These are phyloP conservation scores for Stygiomarasmius scandens DNA, from an alignment of 1,284 basidiomycete species.

Conservation along the genomic window DNA sequence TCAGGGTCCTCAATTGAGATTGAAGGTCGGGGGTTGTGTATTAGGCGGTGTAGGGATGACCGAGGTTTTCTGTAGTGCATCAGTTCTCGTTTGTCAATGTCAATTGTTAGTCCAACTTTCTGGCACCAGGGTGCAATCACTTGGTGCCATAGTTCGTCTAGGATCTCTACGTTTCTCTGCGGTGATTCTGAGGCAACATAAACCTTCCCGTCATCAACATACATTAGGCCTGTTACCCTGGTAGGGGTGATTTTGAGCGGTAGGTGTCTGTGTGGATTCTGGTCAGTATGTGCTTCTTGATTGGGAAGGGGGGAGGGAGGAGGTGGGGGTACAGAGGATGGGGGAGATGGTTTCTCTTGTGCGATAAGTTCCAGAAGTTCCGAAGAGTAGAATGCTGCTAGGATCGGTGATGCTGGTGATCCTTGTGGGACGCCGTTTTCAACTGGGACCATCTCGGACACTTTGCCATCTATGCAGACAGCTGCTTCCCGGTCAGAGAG, in stretches of 20 bases:
- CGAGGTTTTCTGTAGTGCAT: conserved; percentile 3
- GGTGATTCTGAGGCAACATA: conserved; percentile 20
- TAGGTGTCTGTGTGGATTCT: too few species aligned
- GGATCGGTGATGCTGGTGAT: conserved; percentile 27
- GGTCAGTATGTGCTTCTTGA: too few species aligned
- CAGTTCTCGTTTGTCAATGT: conserved; percentile 6
- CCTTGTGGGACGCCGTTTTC: conserved; percentile 28
- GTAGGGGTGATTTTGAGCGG: too few species aligned
- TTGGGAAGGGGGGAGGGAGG: background rate
- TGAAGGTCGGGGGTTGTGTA: too few species aligned
- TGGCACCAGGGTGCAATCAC: conserved; percentile 1
- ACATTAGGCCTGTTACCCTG: conserved; percentile 13
- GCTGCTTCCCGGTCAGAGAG: conserved; percentile 23
- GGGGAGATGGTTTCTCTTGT: background rate
- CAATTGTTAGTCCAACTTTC: conserved; percentile 6
- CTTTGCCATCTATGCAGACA: conserved; percentile 26
- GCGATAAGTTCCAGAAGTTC: conserved; percentile 21
- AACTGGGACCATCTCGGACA: conserved; percentile 21
- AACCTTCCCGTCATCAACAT: conserved; percentile 23
- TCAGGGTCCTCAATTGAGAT: too few species aligned
- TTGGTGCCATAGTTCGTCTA: conserved; percentile 18
- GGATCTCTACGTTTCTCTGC: conserved; percentile 16
- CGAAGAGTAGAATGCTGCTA: conserved; percentile 23
- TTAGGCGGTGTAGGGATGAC: too few species aligned
- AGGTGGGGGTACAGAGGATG: background rate